These are phyloP conservation scores for Furcasterigmium furcatum DNA, from an alignment of 2,329 filamentous ascomycete species.

Conservation along the genomic window DNA sequence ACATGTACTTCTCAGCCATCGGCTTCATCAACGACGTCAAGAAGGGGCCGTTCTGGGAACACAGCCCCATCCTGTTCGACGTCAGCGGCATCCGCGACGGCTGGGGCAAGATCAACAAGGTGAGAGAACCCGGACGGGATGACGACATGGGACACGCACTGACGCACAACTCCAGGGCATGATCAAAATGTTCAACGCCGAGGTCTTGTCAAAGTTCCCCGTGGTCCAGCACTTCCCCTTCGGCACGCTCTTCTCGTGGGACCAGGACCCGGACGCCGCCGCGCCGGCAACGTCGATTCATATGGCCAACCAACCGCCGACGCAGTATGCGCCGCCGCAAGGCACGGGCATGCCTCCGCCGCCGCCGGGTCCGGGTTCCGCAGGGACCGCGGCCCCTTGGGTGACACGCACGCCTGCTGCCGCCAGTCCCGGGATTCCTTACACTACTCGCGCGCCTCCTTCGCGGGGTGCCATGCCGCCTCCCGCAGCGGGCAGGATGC, in stretches of 20 bases:
- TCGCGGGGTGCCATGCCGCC: conserved; percentile 12
- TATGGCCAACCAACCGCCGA: conserved; percentile 50
- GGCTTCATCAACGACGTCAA: conserved; percentile 99
- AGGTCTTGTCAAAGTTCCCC: conserved; percentile 94
- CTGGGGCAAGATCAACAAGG: conserved; percentile 99
- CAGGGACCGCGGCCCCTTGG: conserved; percentile 42
- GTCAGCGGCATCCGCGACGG: conserved; percentile 86
- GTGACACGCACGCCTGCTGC: conserved; percentile 24
- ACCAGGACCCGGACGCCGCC: conserved; percentile 59
- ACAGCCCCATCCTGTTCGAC: conserved; percentile 88
- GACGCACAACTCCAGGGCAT: conserved; percentile 62
- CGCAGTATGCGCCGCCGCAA: conserved; percentile 18
- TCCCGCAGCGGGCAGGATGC: not conserved
- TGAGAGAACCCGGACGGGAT: conserved; percentile 17
- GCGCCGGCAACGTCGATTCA: conserved; percentile 50
- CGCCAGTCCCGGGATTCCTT: conserved; percentile 30
- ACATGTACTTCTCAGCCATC: conserved; percentile 93
- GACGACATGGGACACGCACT: not conserved
- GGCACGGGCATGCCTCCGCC: conserved; percentile 5
- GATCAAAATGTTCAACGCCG: conserved; percentile 99
- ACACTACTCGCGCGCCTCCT: conserved; percentile 27
- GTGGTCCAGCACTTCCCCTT: conserved; percentile 97
- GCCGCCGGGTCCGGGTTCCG: conserved; percentile 5
- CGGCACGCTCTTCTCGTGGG: conserved; percentile 77
- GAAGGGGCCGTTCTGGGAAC: conserved; percentile 93